phyloP scores from a whole-genome alignment of 129 eudicot genomes.

The Ambrosia artemisiifolia region DNA sequence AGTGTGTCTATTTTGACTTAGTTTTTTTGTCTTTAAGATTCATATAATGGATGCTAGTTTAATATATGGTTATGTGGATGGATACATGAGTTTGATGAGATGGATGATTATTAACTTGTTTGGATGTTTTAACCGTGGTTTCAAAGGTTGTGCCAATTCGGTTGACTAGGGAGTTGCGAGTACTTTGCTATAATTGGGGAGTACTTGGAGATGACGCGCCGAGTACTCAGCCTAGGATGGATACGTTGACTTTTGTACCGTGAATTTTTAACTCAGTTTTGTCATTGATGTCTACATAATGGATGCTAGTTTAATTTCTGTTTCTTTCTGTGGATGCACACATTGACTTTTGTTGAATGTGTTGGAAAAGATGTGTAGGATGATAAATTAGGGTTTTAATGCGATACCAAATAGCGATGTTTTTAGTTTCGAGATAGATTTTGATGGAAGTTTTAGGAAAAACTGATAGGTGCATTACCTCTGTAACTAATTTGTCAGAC shows the following conservation, averaged over 20 bases:
- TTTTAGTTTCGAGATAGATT: background rate
- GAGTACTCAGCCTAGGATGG: too few species aligned
- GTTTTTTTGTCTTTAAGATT: background rate
- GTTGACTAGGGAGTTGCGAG: too few species aligned
- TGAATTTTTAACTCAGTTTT: too few species aligned
- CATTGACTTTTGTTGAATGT: background rate
- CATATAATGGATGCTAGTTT: background rate
- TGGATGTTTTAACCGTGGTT: too few species aligned
- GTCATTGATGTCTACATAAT: background rate
- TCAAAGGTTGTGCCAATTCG: too few species aligned
- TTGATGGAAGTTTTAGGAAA: conserved; percentile 3
- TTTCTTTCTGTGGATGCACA: background rate
- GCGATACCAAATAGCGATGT: background rate
- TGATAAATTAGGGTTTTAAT: background rate
- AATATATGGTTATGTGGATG: too few species aligned
- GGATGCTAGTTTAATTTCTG: background rate
- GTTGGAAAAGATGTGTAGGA: background rate
- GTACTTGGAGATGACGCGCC: too few species aligned
- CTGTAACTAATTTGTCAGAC: background rate
- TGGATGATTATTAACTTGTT: too few species aligned
- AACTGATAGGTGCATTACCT: background rate
- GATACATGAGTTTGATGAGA: too few species aligned
- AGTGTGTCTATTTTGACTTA: background rate
- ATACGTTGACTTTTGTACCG: too few species aligned
- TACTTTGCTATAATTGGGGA: too few species aligned